Evolutionary conservation across 805 yeast species (phyloP).

Genomic region (Zygoascus bituminiphila): DNA sequence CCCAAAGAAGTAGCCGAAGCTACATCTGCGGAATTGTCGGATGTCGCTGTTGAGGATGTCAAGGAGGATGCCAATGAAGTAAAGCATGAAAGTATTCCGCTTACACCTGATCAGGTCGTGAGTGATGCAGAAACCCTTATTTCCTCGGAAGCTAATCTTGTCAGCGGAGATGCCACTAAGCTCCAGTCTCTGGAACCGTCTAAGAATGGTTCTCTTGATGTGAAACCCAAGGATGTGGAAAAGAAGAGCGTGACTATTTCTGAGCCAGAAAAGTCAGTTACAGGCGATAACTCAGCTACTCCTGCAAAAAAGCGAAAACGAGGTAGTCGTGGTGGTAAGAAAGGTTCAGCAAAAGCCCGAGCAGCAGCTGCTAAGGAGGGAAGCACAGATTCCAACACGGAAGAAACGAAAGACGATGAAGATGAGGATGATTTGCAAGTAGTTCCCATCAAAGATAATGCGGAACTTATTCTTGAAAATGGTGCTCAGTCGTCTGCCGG

Average conservation of each 20-base stretch:
- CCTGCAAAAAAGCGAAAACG: constrained; percentile 58
- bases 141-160: no score
- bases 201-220: not conserved
- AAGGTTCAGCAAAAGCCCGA: constrained; percentile 26
- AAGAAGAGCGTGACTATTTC: constrained; percentile 8
- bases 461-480: constrained; percentile 6
- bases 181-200: not conserved
- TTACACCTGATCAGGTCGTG: no score
- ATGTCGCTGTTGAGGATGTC: not conserved
- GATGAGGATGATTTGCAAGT: constrained; percentile 3
- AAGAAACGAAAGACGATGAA: constrained; percentile 3
- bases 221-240: not conserved
- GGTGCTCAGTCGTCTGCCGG: constrained; percentile 8
- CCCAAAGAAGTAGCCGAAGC: not conserved
- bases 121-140: no score
- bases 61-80: no score
- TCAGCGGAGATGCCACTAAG: no score
- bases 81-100: no score
- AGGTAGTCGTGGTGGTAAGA: constrained; percentile 79
- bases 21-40: not conserved
- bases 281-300: constrained; percentile 17
- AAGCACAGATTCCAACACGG: not conserved
- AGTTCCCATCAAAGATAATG: constrained; percentile 2
- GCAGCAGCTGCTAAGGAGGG: not conserved
- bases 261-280: constrained; percentile 19